Percentiles rank a stretch among this genome's conserved stretches.
Conservation (phyloP, 768 basidiomycete genomes). For the Xerocomellus dryophilus region DNA sequence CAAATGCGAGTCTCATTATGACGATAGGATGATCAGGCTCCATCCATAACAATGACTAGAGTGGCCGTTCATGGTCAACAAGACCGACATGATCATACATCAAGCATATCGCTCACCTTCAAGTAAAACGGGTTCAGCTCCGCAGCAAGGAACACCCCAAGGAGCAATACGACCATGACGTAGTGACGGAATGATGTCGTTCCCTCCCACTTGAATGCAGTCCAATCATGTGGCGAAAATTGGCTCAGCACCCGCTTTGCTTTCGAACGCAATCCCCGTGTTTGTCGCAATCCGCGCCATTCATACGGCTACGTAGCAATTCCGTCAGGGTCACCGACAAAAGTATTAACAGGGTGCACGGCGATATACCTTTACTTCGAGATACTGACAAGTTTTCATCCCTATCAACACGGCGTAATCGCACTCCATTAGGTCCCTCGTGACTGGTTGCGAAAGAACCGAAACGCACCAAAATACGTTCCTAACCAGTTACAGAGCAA, state of each 20-base stretch:
- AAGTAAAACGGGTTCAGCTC: conserved; percentile 88
- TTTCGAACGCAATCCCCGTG: conserved; percentile 73
- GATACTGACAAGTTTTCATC: conserved; percentile 84
- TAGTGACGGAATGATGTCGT: conserved; percentile 77
- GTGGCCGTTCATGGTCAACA: conserved; percentile 37
- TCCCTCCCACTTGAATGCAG: conserved; percentile 82
- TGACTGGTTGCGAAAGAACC: conserved; percentile 2
- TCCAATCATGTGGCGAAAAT: conserved; percentile 86
- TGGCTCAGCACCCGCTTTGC: conserved; percentile 77
- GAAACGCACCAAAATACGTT: conserved; percentile 65
- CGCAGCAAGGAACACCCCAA: conserved; percentile 77
- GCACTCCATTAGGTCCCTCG: conserved; percentile 15
- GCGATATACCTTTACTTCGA: conserved; percentile 73
- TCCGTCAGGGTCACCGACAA: neutral
- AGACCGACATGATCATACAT: conserved; percentile 2
- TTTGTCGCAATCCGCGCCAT: conserved; percentile 82
- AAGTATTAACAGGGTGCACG: neutral
- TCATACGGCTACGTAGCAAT: conserved; percentile 73
- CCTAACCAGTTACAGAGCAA: conserved; percentile 87
- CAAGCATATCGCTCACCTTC: conserved; percentile 49
- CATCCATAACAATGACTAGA: conserved; percentile 66
- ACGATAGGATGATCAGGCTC: conserved; percentile 87
- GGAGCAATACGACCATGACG: conserved; percentile 66
- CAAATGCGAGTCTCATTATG: conserved; percentile 63
- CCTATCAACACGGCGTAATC: conserved; percentile 39